These are phyloP conservation scores for Acanthamoeba lugdunensis DNA, from an alignment of 208 protist genomes.

Conservation along the genomic window DNA sequence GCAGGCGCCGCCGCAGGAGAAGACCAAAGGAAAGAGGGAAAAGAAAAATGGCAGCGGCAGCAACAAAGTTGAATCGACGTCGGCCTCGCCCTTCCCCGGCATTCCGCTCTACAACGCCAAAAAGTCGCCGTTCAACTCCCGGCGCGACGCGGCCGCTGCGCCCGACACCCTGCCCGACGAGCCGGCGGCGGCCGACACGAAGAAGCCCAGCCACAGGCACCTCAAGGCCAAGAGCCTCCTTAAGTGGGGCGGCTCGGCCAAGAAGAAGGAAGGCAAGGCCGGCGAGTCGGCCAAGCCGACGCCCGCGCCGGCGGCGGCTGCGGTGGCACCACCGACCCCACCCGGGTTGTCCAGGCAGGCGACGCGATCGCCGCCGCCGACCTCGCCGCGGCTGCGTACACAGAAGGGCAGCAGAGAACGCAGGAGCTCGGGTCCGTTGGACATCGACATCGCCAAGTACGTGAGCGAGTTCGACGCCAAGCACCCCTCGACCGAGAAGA, in stretches of 20 bases:
- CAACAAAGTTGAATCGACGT: background rate
- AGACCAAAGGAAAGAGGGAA: slow-evolving; percentile 42
- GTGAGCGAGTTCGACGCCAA: slow-evolving; percentile 21
- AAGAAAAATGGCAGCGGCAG: background rate
- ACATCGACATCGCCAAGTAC: background rate
- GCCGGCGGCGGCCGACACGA: background rate
- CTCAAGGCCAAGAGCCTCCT: slow-evolving; percentile 58
- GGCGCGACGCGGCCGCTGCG: background rate
- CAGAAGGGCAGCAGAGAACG: background rate
- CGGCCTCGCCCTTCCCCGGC: slow-evolving; percentile 4
- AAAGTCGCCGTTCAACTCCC: slow-evolving; percentile 15
- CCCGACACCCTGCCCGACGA: background rate
- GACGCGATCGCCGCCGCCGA: background rate
- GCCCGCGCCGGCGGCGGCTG: background rate
- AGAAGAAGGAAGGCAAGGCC: slow-evolving; percentile 1
- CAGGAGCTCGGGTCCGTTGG: background rate
- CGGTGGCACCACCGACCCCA: background rate
- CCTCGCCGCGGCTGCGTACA: background rate
- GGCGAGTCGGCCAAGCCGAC: background rate
- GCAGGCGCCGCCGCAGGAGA: slow-evolving; percentile 8
- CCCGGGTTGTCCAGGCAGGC: background rate
- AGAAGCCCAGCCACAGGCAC: background rate
- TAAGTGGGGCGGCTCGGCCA: slow-evolving; percentile 14
- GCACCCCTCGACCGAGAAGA: background rate
- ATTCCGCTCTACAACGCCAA: slow-evolving; percentile 51